Base-by-base conservation (phyloP, 2,329 filamentous ascomycete species). In the Xylariomycetidae sp. region DNA sequence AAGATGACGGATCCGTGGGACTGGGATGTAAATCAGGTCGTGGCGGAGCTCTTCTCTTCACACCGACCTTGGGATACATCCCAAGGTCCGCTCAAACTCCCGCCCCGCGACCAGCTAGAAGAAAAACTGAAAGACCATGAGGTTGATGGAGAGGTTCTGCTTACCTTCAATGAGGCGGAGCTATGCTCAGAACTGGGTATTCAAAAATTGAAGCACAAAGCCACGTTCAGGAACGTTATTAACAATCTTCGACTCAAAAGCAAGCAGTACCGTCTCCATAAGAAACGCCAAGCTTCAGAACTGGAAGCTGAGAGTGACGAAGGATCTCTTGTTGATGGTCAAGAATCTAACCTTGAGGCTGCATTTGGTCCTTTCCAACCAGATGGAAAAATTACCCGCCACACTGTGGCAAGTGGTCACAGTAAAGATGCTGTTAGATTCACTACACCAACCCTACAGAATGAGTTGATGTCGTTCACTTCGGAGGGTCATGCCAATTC, bases 1-100 rank as follows among this genome's bases (percentile, higher is more conserved):
- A n/a, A n/a, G n/a, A 51, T 54, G 49, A 51, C 62, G 36, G 86
- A 94, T 59, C 87, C 88, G n/a, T 83, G 80, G 57, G 51, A 71
- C 34, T 94, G 88, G 88, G 72, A 73, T 22, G 67, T 80, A 19
- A 77, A 83, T 23, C 70, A 78, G 22, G 76, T 94, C 9, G 72
- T 84, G 8, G 55, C 67, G 12, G 79, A 82, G 49, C 66, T 94
- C 4, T 87, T 81, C 52, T 66, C 71, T 15, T 50, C 64, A 2
- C 52, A 65, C 4, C 64, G 65, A 30, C 69, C 74, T 8, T 76
- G 72, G 71, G 46, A 44, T 25, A 51, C 54, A 34, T 58, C 59
- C 30, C 58, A 25, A 42, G 51, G 52, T 16, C 41, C 42, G 13
- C 42, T 50, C 12, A 57, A 57, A 36, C 60, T 78, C 6, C 76